Evolutionary conservation across 495 filamentous ascomycete genomes (phyloP).

Genomic region (Zalerion maritima): DNA sequence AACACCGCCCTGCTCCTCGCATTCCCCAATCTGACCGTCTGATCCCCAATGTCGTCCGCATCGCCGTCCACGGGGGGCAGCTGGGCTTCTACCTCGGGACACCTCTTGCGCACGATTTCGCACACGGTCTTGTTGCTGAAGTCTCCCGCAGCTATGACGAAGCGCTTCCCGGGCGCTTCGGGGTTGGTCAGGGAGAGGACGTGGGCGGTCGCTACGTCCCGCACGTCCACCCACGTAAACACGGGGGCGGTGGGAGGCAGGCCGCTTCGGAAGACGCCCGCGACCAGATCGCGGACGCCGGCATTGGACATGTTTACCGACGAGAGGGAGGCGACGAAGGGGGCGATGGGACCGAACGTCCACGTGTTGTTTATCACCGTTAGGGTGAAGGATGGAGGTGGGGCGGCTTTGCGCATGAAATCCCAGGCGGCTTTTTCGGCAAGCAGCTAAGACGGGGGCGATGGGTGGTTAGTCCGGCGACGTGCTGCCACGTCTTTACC

Average conservation of each 20-base stretch:
- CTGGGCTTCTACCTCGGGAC: slow-evolving; percentile 11
- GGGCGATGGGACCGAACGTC: slow-evolving; percentile 28
- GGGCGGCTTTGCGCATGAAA: slow-evolving; percentile 18
- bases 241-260: slow-evolving; percentile 25
- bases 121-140: slow-evolving; percentile 28
- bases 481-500: slow-evolving; percentile 1
- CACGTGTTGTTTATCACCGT: slow-evolving; percentile 30
- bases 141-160: slow-evolving; percentile 26
- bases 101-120: slow-evolving; percentile 12
- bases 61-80: slow-evolving; percentile 9
- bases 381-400: slow-evolving; percentile 25
- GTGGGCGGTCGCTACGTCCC: slow-evolving; percentile 32
- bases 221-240: slow-evolving; percentile 33
- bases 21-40: slow-evolving; percentile 25
- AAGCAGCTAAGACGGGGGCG: slow-evolving; percentile 14
- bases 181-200: slow-evolving; percentile 24
- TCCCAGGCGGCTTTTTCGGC: slow-evolving; percentile 32
- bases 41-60: slow-evolving; percentile 21
- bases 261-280: slow-evolving; percentile 13
- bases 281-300: slow-evolving; percentile 24
- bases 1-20: slow-evolving; percentile 17
- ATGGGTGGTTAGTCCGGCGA: neutral
- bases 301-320: slow-evolving; percentile 33
- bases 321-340: slow-evolving; percentile 14
- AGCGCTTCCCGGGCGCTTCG: slow-evolving; percentile 26